These are phyloP conservation scores for Herpetomonas tarakana DNA, from an alignment of 208 protist genomes.

Conservation along the genomic window DNA sequence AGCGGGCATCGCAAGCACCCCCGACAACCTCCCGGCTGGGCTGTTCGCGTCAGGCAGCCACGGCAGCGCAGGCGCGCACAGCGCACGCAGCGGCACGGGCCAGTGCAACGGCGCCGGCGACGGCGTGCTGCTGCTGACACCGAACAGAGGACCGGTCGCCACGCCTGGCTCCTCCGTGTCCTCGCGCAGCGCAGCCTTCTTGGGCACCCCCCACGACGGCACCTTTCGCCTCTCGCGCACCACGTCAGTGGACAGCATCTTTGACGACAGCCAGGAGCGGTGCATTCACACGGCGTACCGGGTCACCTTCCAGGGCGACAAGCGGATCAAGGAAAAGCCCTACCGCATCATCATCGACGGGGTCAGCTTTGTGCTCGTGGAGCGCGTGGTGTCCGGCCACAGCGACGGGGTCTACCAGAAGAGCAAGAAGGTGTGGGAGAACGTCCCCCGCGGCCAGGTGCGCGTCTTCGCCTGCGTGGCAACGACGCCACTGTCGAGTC, in stretches of 20 bases:
- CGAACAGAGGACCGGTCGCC: too few species aligned
- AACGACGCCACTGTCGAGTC: slow-evolving; percentile 1
- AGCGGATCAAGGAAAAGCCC: slow-evolving; percentile 49
- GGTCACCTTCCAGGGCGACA: slow-evolving; percentile 48
- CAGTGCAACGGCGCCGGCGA: background rate
- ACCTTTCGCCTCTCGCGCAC: slow-evolving; percentile 11
- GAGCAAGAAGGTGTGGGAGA: slow-evolving; percentile 78
- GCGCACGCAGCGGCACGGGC: background rate
- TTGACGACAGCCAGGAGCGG: slow-evolving; percentile 31
- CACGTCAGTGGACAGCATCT: slow-evolving; percentile 14
- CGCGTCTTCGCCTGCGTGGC: slow-evolving; percentile 74
- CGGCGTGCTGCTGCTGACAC: slow-evolving; percentile 2
- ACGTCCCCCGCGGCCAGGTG: slow-evolving; percentile 66
- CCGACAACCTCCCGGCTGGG: background rate
- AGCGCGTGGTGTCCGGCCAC: slow-evolving; percentile 49
- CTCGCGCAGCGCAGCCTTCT: background rate
- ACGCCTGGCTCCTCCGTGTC: background rate
- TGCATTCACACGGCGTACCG: slow-evolving; percentile 54
- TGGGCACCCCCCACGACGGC: background rate
- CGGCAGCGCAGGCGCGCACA: background rate
- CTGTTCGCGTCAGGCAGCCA: background rate
- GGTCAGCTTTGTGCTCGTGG: slow-evolving; percentile 48
- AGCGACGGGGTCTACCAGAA: slow-evolving; percentile 66
- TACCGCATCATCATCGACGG: slow-evolving; percentile 43
- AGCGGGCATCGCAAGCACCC: background rate